phyloP scores from a whole-genome alignment of 257 asterid genomes.

The Primulina huaijiensis region DNA sequence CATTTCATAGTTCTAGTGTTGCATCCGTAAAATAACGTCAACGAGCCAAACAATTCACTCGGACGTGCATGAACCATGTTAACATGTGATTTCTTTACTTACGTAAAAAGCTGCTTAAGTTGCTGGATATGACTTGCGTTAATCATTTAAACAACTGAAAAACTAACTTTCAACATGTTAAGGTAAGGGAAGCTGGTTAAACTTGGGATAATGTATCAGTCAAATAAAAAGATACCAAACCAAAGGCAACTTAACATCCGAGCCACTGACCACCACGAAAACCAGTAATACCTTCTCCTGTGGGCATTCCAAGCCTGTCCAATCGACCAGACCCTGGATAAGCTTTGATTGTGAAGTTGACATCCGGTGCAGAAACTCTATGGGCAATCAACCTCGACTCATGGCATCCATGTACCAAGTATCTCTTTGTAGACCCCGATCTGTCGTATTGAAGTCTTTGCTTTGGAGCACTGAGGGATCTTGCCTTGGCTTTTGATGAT shows the following conservation, averaged over 20 bases:
- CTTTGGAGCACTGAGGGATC: constrained; percentile 86
- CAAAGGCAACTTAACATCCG: constrained; percentile 36
- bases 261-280: constrained; percentile 51
- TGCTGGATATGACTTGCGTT: background rate
- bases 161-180: background rate
- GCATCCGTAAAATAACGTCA: too few species aligned
- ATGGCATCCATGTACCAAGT: constrained; percentile 47
- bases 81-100: too few species aligned
- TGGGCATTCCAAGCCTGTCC: constrained; percentile 75
- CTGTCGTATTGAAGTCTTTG: constrained; percentile 68
- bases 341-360: constrained; percentile 50
- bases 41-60: too few species aligned
- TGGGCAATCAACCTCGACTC: constrained; percentile 33
- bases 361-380: constrained; percentile 36
- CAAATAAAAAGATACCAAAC: background rate
- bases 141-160: background rate
- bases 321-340: constrained; percentile 79
- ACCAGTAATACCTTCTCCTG: constrained; percentile 43
- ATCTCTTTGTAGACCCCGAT: constrained; percentile 63
- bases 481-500: constrained; percentile 76
- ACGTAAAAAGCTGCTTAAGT: too few species aligned
- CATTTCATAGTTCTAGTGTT: too few species aligned
- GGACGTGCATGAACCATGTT: too few species aligned
- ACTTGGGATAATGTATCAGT: constrained; percentile 11
- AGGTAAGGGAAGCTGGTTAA: constrained; percentile 4